Conservation (phyloP, 2,329 filamentous ascomycete genomes). For the Colletotrichum sp. region DNA sequence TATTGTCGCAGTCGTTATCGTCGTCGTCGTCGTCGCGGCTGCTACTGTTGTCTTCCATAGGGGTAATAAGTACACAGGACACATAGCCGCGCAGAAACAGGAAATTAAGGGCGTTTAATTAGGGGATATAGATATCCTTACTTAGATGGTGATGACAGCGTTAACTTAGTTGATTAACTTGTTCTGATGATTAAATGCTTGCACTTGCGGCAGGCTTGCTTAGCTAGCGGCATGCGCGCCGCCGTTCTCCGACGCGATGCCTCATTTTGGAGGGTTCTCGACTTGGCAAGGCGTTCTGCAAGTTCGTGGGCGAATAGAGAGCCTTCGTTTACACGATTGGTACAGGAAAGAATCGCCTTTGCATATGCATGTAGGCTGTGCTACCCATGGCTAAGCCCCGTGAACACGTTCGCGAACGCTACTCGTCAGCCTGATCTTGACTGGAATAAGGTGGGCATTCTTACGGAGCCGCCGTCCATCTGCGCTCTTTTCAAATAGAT, state of each 20-base stretch:
- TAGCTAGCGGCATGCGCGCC: not conserved
- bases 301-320: not conserved
- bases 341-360: not conserved
- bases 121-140: not conserved
- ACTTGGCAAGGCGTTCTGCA: not conserved
- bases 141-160: not conserved
- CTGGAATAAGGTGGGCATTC: not conserved
- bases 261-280: not conserved
- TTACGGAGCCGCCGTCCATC: not conserved
- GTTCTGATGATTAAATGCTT: fast-evolving
- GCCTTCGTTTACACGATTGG: not conserved
- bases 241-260: not conserved
- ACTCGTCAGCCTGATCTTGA: not conserved
- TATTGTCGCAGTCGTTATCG: no score
- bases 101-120: fast-evolving
- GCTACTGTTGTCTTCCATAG: no score
- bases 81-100: no score
- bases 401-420: not conserved
- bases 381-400: not conserved
- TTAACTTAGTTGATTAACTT: not conserved
- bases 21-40: no score
- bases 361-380: not conserved
- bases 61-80: no score
- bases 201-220: not conserved
- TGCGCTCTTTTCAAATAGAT: no score